Base-by-base conservation (phyloP, 352 stramenopile genomes). In the Blastocystis sp. region DNA sequence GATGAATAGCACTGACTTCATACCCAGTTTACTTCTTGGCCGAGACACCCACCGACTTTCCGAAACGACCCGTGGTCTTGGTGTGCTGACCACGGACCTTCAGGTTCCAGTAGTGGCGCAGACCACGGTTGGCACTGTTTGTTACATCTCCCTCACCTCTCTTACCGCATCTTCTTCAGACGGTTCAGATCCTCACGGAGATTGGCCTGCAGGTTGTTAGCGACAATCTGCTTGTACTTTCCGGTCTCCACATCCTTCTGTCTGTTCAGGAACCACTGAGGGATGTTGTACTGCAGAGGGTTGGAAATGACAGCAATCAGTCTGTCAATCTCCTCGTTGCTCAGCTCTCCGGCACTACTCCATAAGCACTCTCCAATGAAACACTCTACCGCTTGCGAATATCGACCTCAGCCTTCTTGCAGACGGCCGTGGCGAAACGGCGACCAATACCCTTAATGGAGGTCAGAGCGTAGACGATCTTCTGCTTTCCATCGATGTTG, bases 211-310 rank as follows among this genome's bases (percentile, higher is more conserved):
- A 99, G 92, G 89, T 95, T 96, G 90, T 99, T 97, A 78, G 95
- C 94, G 87, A 98, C 96, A 71, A 97, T 91, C 91, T 99, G 96
- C 87, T 91, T 96, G 91, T 92, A 97, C 91, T 98, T 98, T 91
- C 96, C 96, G 69, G 95, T 98, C 92, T 98, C 98, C 91, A 97
- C 97, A 92, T 99, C 96, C 92, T 98, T 98, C 92, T 98, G 96
- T 91, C 96, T 94, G 93, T 99, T 99, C 63, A 99, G 92, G 91
- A 99, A 99, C 96, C 96, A 99, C 87, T 98, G 90, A 79, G 96
- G 96, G 89, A 99, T 97, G 91, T 98, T 98, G 93, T 98, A 99
- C 90, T 98, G 94, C 88, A 96, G 92, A 84, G 96, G 96, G 91
- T 98, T 98, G 89, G 95, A 92, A 91, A 99, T 98, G 89, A 99